A percentile compares a stretch with the other conserved stretches of the same genome.
phyloP scores from a whole-genome alignment of 352 stramenopile species.

The Porosira glacialis region DNA sequence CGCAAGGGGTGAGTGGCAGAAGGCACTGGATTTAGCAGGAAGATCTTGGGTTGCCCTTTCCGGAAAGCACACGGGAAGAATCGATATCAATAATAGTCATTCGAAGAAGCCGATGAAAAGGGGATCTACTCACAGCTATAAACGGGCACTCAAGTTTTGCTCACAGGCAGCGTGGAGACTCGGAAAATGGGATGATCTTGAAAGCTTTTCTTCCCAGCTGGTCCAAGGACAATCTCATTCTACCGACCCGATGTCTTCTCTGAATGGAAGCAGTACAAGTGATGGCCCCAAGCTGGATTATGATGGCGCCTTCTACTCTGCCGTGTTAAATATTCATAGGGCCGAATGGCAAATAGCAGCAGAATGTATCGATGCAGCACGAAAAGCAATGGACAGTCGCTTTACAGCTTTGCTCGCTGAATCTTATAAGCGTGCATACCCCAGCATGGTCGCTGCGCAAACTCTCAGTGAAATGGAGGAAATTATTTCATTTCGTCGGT shows the following conservation, averaged over 20 bases:
- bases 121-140: conserved; percentile 50
- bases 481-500: conserved; percentile 92
- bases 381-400: conserved; percentile 89
- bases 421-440: conserved; percentile 95
- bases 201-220: conserved; percentile 77
- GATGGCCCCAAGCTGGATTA: conserved; percentile 63
- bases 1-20: conserved; percentile 92
- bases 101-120: conserved; percentile 35
- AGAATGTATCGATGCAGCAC: conserved; percentile 89
- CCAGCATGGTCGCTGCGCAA: conserved; percentile 94
- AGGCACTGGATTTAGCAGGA: conserved; percentile 86
- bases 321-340: conserved; percentile 91
- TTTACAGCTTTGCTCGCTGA: conserved; percentile 95
- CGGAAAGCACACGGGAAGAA: conserved; percentile 28
- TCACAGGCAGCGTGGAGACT: conserved; percentile 84
- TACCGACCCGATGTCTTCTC: conserved; percentile 14
- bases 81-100: conserved; percentile 17
- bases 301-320: conserved; percentile 84
- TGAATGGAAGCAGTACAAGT: conserved; percentile 22
- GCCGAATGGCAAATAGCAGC: conserved; percentile 88
- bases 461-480: conserved; percentile 96
- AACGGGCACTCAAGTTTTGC: conserved; percentile 79
- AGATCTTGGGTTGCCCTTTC: conserved; percentile 71
- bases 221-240: conserved; percentile 45
- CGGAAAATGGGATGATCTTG: conserved; percentile 84